Evolutionary conservation across 805 yeast genomes (phyloP).

Genomic region (Isabelozyma rhagii): DNA sequence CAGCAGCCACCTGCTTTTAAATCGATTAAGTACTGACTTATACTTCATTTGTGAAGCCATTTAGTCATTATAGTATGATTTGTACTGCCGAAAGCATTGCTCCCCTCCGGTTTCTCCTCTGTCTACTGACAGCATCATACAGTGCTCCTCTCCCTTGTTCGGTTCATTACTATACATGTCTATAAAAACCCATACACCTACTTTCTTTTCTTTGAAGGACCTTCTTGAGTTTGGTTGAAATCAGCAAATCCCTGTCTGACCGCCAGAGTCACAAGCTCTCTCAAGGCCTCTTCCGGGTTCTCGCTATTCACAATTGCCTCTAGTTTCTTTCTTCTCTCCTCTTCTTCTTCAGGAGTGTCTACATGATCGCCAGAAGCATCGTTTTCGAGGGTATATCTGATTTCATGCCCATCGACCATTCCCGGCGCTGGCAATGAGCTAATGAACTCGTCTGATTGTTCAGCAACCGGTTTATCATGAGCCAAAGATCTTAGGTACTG

Average conservation of each 20-base stretch:
- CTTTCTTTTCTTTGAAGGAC: constrained; percentile 32
- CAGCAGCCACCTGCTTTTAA: too few species aligned
- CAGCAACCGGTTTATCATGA: constrained; percentile 22
- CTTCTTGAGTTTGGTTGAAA: constrained; percentile 16
- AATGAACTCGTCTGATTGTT: constrained; percentile 14
- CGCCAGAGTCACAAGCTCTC: constrained; percentile 62
- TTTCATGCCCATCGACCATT: constrained; percentile 43
- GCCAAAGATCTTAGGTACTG: constrained; percentile 52
- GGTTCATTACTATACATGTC: neutral
- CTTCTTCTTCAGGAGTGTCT: constrained; percentile 40
- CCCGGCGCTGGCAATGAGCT: constrained; percentile 35
- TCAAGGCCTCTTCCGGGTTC: constrained; percentile 75
- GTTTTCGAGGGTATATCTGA: constrained; percentile 54
- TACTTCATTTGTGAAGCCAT: too few species aligned
- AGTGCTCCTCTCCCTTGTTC: too few species aligned
- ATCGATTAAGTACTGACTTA: too few species aligned
- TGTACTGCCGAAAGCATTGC: too few species aligned
- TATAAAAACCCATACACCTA: neutral
- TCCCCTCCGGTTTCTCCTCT: too few species aligned
- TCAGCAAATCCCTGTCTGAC: constrained; percentile 54
- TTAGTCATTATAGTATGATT: too few species aligned
- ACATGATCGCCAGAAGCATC: constrained; percentile 30
- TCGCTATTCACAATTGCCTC: constrained; percentile 75
- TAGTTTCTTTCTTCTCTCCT: constrained; percentile 58
- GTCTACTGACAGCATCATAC: too few species aligned